Percentiles rank a stretch among this genome's conserved stretches.
These are phyloP conservation scores for Narthecium ossifragum DNA, from an alignment of 106 monocot genomes.

Conservation along the genomic window DNA sequence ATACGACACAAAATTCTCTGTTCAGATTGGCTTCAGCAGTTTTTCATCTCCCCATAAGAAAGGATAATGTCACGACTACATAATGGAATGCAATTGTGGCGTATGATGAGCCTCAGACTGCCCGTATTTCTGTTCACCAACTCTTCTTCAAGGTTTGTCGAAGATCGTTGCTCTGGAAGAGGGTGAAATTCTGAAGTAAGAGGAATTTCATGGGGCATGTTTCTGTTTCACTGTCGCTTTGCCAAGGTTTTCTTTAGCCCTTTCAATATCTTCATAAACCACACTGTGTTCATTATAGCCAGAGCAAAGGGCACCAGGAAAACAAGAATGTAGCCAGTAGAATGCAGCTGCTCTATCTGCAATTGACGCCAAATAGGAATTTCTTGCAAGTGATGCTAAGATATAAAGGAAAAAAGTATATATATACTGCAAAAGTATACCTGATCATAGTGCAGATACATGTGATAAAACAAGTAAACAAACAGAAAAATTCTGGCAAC, in stretches of 20 bases:
- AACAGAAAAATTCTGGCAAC: slow-evolving; percentile 18
- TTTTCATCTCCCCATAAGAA: too few species aligned
- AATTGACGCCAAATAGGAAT: neutral
- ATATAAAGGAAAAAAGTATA: neutral
- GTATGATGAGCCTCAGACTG: too few species aligned
- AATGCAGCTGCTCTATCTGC: slow-evolving; percentile 29
- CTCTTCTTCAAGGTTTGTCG: too few species aligned
- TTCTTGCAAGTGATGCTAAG: neutral
- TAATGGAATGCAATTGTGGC: too few species aligned
- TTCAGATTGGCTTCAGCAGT: too few species aligned
- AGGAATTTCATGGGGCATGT: neutral
- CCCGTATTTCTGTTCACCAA: too few species aligned
- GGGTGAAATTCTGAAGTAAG: neutral
- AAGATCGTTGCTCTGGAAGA: too few species aligned
- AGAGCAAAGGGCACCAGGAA: slow-evolving; percentile 18
- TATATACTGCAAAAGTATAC: neutral
- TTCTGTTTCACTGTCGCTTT: slow-evolving; percentile 15
- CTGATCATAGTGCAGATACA: slow-evolving; percentile 19
- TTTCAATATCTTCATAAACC: slow-evolving; percentile 32
- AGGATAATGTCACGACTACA: too few species aligned
- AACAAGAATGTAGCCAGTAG: slow-evolving; percentile 18
- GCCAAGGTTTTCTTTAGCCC: slow-evolving; percentile 32
- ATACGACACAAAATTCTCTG: too few species aligned
- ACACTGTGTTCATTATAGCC: slow-evolving; percentile 28
- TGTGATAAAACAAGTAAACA: slow-evolving; percentile 15